Conservation (phyloP, 306 rosid species). For the Betula pendula region DNA sequence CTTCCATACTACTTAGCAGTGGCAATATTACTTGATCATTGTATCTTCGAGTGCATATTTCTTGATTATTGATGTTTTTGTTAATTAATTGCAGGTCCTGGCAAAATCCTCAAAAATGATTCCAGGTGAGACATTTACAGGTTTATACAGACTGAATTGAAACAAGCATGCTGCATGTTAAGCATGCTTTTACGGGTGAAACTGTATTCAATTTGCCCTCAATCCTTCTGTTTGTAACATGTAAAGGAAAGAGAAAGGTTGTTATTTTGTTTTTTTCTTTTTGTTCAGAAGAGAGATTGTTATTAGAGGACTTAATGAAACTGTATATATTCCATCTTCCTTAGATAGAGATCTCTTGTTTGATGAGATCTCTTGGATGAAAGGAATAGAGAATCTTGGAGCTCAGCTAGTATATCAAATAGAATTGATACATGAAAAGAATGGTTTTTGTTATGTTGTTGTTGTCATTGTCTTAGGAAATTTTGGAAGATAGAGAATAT, state of each 20-base stretch:
- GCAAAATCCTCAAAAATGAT: slow-evolving; percentile 99
- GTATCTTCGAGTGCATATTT: slow-evolving; percentile 5
- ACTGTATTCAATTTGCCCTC: neutral
- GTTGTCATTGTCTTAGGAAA: neutral
- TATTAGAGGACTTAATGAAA: too few relatives aligned
- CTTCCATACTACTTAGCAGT: neutral
- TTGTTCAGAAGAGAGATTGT: too few relatives aligned
- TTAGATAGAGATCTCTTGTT: neutral
- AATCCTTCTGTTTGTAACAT: neutral
- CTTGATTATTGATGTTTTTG: slow-evolving; percentile 13
- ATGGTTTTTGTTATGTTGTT: neutral
- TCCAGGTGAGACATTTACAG: slow-evolving; percentile 67
- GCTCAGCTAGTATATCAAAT: neutral
- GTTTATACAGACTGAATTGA: neutral
- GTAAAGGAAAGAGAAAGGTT: neutral
- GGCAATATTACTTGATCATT: neutral
- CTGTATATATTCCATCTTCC: too few relatives aligned
- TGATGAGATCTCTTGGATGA: neutral
- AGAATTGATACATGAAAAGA: neutral
- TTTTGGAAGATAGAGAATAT: too few relatives aligned
- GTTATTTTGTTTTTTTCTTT: neutral
- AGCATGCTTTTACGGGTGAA: neutral
- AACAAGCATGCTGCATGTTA: neutral
- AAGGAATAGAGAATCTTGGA: neutral
- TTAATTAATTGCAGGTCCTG: slow-evolving; percentile 68